Percentiles rank a stretch among this genome's conserved stretches.
phyloP scores from a whole-genome alignment of 2,329 filamentous ascomycete genomes.

The Ophiostoma ulmi region DNA sequence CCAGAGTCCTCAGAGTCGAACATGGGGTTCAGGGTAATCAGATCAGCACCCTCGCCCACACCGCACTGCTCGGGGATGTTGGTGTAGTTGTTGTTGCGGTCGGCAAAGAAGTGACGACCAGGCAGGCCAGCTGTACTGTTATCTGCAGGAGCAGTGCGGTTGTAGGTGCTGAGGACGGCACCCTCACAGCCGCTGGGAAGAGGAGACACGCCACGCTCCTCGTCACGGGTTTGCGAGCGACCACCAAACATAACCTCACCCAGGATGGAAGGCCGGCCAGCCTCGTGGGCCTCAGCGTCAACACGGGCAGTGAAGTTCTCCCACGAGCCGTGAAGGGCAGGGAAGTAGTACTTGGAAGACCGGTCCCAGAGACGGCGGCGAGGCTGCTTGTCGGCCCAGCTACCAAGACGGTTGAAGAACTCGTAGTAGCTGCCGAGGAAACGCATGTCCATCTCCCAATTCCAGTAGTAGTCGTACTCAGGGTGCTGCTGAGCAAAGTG shows the following conservation, averaged over 20 bases:
- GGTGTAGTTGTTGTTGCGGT: slow-evolving; percentile 27
- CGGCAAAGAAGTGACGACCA: slow-evolving; percentile 25
- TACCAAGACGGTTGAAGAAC: slow-evolving; percentile 61
- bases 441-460: slow-evolving; percentile 66
- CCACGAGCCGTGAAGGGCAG: slow-evolving; percentile 63
- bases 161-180: slow-evolving; percentile 37
- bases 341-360: slow-evolving; percentile 71
- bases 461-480: slow-evolving; percentile 64
- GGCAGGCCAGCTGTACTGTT: slow-evolving; percentile 13
- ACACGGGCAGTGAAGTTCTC: slow-evolving; percentile 65
- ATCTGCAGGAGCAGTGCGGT: slow-evolving; percentile 22
- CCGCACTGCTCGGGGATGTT: slow-evolving; percentile 50
- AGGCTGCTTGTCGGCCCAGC: slow-evolving; percentile 63
- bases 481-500: slow-evolving; percentile 59
- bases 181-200: slow-evolving; percentile 51
- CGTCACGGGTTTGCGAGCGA: slow-evolving; percentile 44
- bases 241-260: slow-evolving; percentile 57
- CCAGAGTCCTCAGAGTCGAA: slow-evolving; percentile 67
- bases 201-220: slow-evolving; percentile 48
- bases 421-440: slow-evolving; percentile 65
- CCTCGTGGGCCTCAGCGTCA: slow-evolving; percentile 52
- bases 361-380: slow-evolving; percentile 73
- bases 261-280: slow-evolving; percentile 56
- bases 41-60: slow-evolving; percentile 48
- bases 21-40: slow-evolving; percentile 18